Evolutionary conservation across 2,329 filamentous ascomycete species (phyloP).

Genomic region (Calonectria ilicicola): DNA sequence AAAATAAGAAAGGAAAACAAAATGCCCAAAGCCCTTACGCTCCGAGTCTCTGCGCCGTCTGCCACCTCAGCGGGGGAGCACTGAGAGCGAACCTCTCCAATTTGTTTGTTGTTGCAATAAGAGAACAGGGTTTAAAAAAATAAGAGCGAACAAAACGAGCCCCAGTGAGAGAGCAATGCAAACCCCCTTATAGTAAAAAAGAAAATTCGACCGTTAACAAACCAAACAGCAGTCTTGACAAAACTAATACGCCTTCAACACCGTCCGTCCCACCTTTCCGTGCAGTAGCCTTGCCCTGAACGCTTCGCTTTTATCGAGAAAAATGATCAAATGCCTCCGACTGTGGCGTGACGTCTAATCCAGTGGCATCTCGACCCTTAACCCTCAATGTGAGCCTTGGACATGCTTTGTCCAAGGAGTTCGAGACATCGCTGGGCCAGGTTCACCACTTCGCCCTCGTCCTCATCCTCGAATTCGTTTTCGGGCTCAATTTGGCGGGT

Average conservation of each 20-base stretch:
- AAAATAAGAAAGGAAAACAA: constrained; percentile 37
- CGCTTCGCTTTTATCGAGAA: constrained; percentile 43
- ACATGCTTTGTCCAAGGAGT: constrained; percentile 79
- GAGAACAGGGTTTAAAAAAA: constrained; percentile 22
- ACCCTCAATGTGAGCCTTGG: constrained; percentile 86
- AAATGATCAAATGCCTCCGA: constrained; percentile 34
- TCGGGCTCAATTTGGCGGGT: constrained; percentile 90
- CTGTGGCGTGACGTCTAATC: constrained; percentile 7
- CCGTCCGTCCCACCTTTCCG: constrained; percentile 38
- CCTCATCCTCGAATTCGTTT: constrained; percentile 87
- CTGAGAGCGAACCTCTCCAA: constrained; percentile 29
- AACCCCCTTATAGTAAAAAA: constrained; percentile 33
- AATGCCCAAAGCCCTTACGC: constrained; percentile 29
- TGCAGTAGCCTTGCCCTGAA: constrained; percentile 30
- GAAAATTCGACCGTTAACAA: constrained; percentile 29
- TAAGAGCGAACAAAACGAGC: constrained; percentile 31
- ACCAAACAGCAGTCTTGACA: constrained; percentile 42
- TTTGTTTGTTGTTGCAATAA: constrained; percentile 32
- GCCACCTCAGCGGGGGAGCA: constrained; percentile 7
- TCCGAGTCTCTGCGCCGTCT: constrained; percentile 17
- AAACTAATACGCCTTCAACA: constrained; percentile 47
- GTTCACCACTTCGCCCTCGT: constrained; percentile 92
- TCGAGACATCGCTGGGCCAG: constrained; percentile 92
- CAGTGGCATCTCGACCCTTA: constrained; percentile 51
- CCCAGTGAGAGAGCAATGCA: constrained; percentile 34